Evolutionary conservation across 2,329 filamentous ascomycete species (phyloP), one percentile per base, ranked within the genome.

Genomic region (Byssoonygena ceratinophila): DNA sequence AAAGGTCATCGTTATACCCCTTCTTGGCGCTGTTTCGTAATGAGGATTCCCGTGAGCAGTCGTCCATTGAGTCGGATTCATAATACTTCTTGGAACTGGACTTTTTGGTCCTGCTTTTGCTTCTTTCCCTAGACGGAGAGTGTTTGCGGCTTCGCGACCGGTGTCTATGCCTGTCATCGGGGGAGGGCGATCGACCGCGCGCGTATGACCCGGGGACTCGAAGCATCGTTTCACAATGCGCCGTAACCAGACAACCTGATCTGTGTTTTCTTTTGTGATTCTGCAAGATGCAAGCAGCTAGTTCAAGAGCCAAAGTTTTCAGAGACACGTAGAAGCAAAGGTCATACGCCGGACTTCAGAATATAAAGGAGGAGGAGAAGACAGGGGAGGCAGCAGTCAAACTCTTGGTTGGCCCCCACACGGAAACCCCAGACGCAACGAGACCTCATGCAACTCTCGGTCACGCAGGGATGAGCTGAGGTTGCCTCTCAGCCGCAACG

Each of bases 101-200:
- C 29, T 47, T 44, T 53, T 59, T 53, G 49, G 57, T 43, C 52
- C 57, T 53, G 32, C 46, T 44, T 54, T 58, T 54, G 50, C 58
- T 44, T 54, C 58, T 55, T 23, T 64, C 58, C 54, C 64, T 59
- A 9, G 63, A 59, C 20, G 66, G 63, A 23, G 63, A 64, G 11
- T 66, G 61, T 11, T 57, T 60, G 41, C 69, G 66, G 49, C 54
- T 61, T 55, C 65, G 65, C 43, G 71, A 72, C 54, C 69, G 68
- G 40, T 72, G 70, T 41, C 67, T 63, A 56, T 59, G 64, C 29
- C 66, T 64, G 25, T 69, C 68, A 52, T 66, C 60, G 31, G 71
- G 71, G 31, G 71, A 74, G 56, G 68, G 73, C 56, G 71, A 74
- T 51, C 72, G 66, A 56, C 66, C 67, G 52, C 71, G 70, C 57